Evolutionary conservation across 2,329 filamentous ascomycete species (phyloP).

Genomic region (Colletotrichum truncatum): DNA sequence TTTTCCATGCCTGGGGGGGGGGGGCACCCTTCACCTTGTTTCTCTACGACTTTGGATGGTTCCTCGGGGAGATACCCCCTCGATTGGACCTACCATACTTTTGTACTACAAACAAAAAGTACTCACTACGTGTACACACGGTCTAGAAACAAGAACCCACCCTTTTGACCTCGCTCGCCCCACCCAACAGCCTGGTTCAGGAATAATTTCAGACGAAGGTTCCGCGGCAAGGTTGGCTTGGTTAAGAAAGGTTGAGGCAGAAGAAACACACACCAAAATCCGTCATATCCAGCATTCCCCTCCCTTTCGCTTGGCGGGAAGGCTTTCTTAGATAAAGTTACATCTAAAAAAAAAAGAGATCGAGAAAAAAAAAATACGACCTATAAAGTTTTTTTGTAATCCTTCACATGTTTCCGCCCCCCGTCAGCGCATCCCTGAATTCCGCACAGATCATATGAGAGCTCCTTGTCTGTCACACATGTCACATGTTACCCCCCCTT

Average conservation of each 20-base stretch:
- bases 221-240: neutral
- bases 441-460: neutral
- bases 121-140: too few relatives aligned
- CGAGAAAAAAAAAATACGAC: neutral
- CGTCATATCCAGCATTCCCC: too few relatives aligned
- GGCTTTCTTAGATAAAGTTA: neutral
- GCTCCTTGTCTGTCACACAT: neutral
- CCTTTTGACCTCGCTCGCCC: neutral
- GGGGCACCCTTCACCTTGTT: neutral
- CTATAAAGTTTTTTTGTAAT: neutral
- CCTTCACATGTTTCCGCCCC: neutral
- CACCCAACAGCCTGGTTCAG: slow-evolving; percentile 3
- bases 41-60: neutral
- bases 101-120: too few relatives aligned
- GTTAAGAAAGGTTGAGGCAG: neutral
- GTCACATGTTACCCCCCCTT: neutral
- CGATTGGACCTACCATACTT: too few relatives aligned
- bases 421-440: neutral
- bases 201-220: neutral
- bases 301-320: neutral
- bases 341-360: neutral
- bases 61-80: too few relatives aligned
- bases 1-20: neutral
- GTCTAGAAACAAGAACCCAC: too few relatives aligned
- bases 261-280: too few relatives aligned